These are phyloP conservation scores for Ogataea pignaliae DNA, from an alignment of 805 yeast species.

Conservation along the genomic window DNA sequence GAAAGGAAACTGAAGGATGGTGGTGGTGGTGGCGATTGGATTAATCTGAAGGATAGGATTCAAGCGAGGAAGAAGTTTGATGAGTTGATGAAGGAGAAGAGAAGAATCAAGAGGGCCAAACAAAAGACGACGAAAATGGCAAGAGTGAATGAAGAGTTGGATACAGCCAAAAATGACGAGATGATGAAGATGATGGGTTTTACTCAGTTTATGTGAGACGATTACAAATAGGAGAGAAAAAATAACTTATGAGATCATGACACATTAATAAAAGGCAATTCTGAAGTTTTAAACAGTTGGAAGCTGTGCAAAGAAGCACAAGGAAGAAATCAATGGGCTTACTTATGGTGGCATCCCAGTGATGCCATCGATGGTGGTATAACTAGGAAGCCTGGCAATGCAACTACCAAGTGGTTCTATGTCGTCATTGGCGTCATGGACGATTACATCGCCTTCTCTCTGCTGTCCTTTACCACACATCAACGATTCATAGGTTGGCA, in stretches of 20 bases:
- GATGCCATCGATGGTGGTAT: background rate
- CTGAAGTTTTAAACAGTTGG: no score
- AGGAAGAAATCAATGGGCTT: background rate
- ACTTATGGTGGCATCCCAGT: background rate
- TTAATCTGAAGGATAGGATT: slow-evolving; percentile 38
- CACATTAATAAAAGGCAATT: no score
- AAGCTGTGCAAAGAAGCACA: no score
- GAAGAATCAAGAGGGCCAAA: slow-evolving; percentile 25
- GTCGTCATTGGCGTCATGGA: background rate
- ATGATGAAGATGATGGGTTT: slow-evolving; percentile 55
- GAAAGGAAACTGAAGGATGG: slow-evolving; percentile 20
- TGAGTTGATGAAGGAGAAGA: slow-evolving; percentile 29
- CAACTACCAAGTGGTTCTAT: background rate
- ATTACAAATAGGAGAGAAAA: no score
- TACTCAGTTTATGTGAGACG: slow-evolving; percentile 11
- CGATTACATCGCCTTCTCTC: no score
- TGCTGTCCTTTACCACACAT: background rate
- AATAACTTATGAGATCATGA: no score
- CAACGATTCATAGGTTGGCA: slow-evolving; percentile 1
- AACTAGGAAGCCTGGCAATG: background rate
- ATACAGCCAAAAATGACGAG: slow-evolving; percentile 16
- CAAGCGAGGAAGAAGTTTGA: slow-evolving; percentile 36
- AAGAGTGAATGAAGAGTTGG: slow-evolving; percentile 2
- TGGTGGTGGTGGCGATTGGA: slow-evolving; percentile 13
- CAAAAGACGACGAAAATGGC: slow-evolving; percentile 9